Percentiles rank a stretch among this genome's conserved stretches.
These are phyloP conservation scores for Mytilinidion resinicola DNA, from an alignment of 495 filamentous ascomycete genomes.

Conservation along the genomic window DNA sequence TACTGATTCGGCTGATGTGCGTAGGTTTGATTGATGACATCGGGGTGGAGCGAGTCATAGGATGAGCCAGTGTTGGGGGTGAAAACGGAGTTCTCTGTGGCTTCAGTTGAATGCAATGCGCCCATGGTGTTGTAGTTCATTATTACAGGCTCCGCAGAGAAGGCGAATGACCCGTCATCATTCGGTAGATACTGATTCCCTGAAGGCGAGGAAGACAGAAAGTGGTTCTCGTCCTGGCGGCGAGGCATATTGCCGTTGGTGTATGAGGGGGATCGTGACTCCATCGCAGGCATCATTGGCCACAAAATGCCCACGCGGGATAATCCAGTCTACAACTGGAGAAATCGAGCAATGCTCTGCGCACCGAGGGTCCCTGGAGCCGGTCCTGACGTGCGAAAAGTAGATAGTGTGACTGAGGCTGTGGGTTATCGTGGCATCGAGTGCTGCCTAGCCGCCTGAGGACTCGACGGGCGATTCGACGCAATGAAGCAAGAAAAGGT, in stretches of 20 bases:
- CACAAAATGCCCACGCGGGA: background rate
- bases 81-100: conserved; percentile 10
- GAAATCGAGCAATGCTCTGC: background rate
- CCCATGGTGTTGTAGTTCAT: conserved; percentile 17
- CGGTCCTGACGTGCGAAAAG: background rate
- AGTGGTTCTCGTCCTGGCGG: conserved; percentile 16
- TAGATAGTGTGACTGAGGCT: conserved; percentile 10
- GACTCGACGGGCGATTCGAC: background rate
- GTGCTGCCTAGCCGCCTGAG: conserved; percentile 18
- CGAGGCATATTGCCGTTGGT: conserved; percentile 13
- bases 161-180: conserved; percentile 11
- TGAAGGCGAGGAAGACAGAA: conserved; percentile 7
- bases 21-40: conserved; percentile 17
- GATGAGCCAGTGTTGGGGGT: conserved; percentile 21
- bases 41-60: conserved; percentile 22
- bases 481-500: background rate
- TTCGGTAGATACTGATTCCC: conserved; percentile 6
- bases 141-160: conserved; percentile 24
- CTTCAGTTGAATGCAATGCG: conserved; percentile 3
- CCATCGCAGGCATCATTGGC: conserved; percentile 13
- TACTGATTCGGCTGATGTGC: conserved; percentile 6
- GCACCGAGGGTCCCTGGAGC: background rate
- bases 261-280: conserved; percentile 17
- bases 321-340: no score
- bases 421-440: conserved; percentile 16